These are phyloP conservation scores for Dioscorea zingiberensis DNA, from an alignment of 106 monocot species.

Conservation along the genomic window DNA sequence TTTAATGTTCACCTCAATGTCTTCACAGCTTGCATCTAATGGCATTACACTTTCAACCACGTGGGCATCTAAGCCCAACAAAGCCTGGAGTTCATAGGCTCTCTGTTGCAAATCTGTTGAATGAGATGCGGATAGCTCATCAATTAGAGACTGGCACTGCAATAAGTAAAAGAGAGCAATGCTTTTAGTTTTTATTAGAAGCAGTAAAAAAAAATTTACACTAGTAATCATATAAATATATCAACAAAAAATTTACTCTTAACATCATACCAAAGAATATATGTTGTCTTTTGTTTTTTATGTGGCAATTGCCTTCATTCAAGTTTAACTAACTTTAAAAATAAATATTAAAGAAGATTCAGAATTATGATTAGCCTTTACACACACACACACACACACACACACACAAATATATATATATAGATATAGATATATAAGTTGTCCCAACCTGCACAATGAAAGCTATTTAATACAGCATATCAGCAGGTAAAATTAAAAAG, in stretches of 20 bases:
- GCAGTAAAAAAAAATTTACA: background rate
- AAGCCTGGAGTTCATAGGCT: slow-evolving; percentile 85
- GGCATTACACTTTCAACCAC: slow-evolving; percentile 79
- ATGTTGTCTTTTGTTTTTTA: background rate
- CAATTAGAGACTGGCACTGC: slow-evolving; percentile 84
- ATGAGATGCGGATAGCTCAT: slow-evolving; percentile 90
- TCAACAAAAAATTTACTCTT: background rate
- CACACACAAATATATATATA: too few species aligned
- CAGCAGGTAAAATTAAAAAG: too few species aligned
- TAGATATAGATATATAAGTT: too few species aligned
- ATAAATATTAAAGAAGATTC: too few species aligned
- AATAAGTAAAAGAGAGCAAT: slow-evolving; percentile 5
- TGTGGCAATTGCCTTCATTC: background rate
- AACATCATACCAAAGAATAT: background rate
- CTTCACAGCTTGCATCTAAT: slow-evolving; percentile 97
- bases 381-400: too few species aligned
- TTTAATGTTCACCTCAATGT: slow-evolving; percentile 67
- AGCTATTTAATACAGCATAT: too few species aligned
- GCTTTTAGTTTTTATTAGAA: background rate
- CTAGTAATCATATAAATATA: background rate
- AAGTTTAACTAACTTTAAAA: too few species aligned
- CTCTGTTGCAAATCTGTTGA: slow-evolving; percentile 98
- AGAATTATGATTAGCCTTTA: too few species aligned
- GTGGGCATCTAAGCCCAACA: slow-evolving; percentile 51
- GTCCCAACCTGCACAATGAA: too few species aligned